Evolutionary conservation across 495 filamentous ascomycete species (phyloP), one percentile per base, ranked within the genome.

Genomic region (Oidiodendron maius): DNA sequence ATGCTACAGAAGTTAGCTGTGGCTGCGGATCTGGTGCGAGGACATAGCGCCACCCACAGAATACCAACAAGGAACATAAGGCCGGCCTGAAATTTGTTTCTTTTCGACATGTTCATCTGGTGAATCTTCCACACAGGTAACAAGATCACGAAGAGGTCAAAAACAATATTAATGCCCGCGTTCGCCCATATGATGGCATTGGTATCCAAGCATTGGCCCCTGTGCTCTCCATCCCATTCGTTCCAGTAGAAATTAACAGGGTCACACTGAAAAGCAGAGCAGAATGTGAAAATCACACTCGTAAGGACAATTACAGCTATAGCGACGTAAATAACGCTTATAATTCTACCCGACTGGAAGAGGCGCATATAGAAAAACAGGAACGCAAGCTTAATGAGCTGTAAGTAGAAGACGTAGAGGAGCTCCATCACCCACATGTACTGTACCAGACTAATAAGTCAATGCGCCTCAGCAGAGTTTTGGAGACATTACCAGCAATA

Each of bases 111-210:
- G 1, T 69, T 67, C 11, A 74, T 52, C 0, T 56, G 57, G 61
- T 64, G 67, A 16, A 79, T 59, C 6, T 64, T 64, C 8, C 72
- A 73, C 35, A 81, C 61, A 0, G 79, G 78, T 35, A 80, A 69
- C 0, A 74, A 22, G 32, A 75, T 69, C 37, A 76, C 59, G 23
- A 68, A 60, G 25, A 76, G 40, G 53, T 81, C 77, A 32, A 70
- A 72, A 20, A 70, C 40, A 37, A 81, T 75, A 58, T 78, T 79
- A 18, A 74, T 65, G 0, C 64, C 64, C 2, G 69, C 68, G 56
- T 72, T 78, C 46, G 66, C 58, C 58, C 72, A 76, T 62, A 71
- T 74, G 22, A 72, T 60, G 0, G 64, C 64, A 16, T 65, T 58
- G 40, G 67, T 61, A 44, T 75, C 65, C 20, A 77, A 52, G 53